Evolutionary conservation across 2,329 filamentous ascomycete species (phyloP).

Genomic region (Venturia asperata): DNA sequence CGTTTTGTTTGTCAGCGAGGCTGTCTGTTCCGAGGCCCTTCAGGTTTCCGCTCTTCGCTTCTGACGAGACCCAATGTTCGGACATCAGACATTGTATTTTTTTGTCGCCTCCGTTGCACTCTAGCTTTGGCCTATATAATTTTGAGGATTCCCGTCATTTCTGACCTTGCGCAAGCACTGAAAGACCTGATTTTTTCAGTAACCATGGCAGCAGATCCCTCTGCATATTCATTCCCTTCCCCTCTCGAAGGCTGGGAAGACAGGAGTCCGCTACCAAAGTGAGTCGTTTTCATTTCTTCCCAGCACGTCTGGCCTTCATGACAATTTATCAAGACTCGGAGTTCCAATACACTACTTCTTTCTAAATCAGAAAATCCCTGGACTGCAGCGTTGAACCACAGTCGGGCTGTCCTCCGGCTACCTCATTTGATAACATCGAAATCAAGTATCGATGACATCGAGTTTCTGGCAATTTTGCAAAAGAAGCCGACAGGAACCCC

Average conservation of each 20-base stretch:
- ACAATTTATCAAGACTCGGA: no score
- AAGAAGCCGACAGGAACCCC: no score
- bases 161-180: background rate
- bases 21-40: background rate
- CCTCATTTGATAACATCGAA: no score
- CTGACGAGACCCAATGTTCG: background rate
- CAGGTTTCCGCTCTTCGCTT: background rate
- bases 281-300: slow-evolving; percentile 18
- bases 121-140: background rate
- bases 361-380: no score
- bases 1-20: background rate
- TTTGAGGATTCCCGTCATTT: background rate
- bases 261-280: slow-evolving; percentile 48
- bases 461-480: no score
- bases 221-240: slow-evolving; percentile 46
- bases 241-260: slow-evolving; percentile 53
- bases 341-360: no score
- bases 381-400: no score
- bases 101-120: no score
- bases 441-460: no score
- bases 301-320: no score
- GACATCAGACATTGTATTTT: background rate
- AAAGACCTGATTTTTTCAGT: background rate
- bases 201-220: slow-evolving; percentile 29
- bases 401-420: no score